These are phyloP conservation scores for Venturia pyrina DNA, from an alignment of 2,329 filamentous ascomycete genomes.

Conservation along the genomic window DNA sequence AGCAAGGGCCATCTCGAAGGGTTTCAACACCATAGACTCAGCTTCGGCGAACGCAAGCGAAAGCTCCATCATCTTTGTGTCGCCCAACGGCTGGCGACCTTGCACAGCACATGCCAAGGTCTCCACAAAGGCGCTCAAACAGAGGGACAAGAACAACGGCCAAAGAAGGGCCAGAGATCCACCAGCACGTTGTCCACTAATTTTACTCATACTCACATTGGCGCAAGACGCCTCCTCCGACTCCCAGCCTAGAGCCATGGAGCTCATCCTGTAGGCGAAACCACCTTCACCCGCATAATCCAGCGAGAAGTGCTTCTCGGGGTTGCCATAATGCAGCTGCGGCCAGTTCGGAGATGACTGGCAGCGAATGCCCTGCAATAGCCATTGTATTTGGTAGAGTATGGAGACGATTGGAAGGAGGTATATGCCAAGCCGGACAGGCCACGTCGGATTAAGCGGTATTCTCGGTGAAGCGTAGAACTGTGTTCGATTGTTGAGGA, in stretches of 20 bases:
- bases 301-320: slow-evolving; percentile 31
- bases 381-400: slow-evolving; percentile 52
- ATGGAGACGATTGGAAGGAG: slow-evolving; percentile 62
- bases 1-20: slow-evolving; percentile 63
- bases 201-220: slow-evolving; percentile 47
- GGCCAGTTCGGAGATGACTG: slow-evolving; percentile 55
- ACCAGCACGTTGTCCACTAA: slow-evolving; percentile 28
- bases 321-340: slow-evolving; percentile 35
- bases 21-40: slow-evolving; percentile 74
- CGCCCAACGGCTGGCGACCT: slow-evolving; percentile 66
- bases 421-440: slow-evolving; percentile 59
- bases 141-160: slow-evolving; percentile 61
- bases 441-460: slow-evolving; percentile 65
- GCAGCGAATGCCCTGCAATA: slow-evolving; percentile 82
- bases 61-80: slow-evolving; percentile 96
- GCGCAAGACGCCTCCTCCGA: slow-evolving; percentile 65
- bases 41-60: slow-evolving; percentile 93
- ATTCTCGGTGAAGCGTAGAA: slow-evolving; percentile 87
- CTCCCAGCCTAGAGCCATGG: slow-evolving; percentile 61
- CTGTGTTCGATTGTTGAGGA: slow-evolving; percentile 81
- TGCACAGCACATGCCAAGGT: slow-evolving; percentile 81
- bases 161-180: slow-evolving; percentile 72
- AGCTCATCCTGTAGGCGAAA: slow-evolving; percentile 63
- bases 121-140: slow-evolving; percentile 76
- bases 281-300: slow-evolving; percentile 50